Base-by-base conservation (phyloP, 139 green algal species). In the Chlamydomonas sp. region DNA sequence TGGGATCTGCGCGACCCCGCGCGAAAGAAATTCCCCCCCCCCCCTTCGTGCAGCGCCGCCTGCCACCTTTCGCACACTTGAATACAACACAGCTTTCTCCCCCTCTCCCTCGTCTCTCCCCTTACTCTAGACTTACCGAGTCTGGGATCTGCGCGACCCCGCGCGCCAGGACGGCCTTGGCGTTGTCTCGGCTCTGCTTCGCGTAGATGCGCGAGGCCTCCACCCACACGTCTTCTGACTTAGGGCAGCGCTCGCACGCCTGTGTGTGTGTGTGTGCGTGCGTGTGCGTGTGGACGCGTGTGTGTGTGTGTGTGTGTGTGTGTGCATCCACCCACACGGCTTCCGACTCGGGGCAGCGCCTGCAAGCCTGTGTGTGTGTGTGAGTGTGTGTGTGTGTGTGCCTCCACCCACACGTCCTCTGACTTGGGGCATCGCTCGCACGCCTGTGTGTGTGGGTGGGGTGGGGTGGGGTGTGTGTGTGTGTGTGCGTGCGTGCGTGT, bases 161-260 rank as follows among this genome's bases (percentile, higher is more conserved):
- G 10, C 35, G 73, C 3, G 73, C 73, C 28, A 74, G 30, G 3
- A 74, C 67, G 4, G 87, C 85, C 76, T 96, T 95, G 48, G 85
- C 88, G 75, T 78, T 83, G 1, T 83, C 77, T 10, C 64, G 35
- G 28, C 79, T 81, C 39, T 90, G 81, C 31, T 71, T 71, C 43
- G 65, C 16, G 35, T 69, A 57, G 10, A 71, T 61, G 10, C 95
- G 84, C 2, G 88, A 86, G 20, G 90, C 87, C 82, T 99, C 94
- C 73, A 99, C 83, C 95, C 95, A 99, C 26, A 99, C 90, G 72
- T 99, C 95, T 64, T 99, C 95, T 71, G 73, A 92, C 72, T 80
- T 86, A 35, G 95, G 92, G 77, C 95, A 99, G 70, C 86, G 73
- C 73, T 71, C 65, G 47, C 43, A 62, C 6, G 58, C 70, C 50